Base-by-base conservation (phyloP, 208 protist species). In the Acanthamoeba royreba region DNA sequence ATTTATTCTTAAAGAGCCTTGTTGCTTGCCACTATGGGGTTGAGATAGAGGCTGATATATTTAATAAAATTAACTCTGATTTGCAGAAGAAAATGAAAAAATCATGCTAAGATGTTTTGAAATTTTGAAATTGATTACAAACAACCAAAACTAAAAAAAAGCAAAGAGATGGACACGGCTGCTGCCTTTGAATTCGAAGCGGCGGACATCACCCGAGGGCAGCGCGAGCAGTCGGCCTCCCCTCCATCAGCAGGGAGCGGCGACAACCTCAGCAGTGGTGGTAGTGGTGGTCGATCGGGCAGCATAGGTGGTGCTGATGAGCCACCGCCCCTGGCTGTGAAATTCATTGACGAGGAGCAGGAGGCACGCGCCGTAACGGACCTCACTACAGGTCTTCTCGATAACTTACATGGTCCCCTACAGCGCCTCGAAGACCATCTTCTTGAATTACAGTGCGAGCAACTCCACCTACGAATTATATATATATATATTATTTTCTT, bases 371-470 rank as follows among this genome's bases (percentile, higher is more conserved):
- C 81, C 45, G 38, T 88, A 19, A 46, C 49, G 81, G 81, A 88
- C 58, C 86, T 92, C 38, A 92, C 86, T 35, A 77, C 38, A 19
- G 86, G 86, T 22, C 45, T 92, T 22, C 53, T 92, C 13, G 52
- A 28, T 3, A 92, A 92, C 47, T 35, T 92, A 9, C 35, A 74
- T 25, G 86, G 45, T 22, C 86, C 86, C 19, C 28, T 92, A 55
- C 86, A 92, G 53, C 86, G 43, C 13, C 86, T 92, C 1, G 40
- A 63, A 5, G 86, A 92, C 25, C 40, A 92, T 2, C 61, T 92
- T 4, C 58, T 92, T n/a, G 86, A 92, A n/a, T 55, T 92, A 3
- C 31, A 92, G 86, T 92, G n/a, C 40, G 86, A n/a, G n/a, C n/a
- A n/a, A n/a, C n/a, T n/a, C n/a, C 28, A 43, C 43, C 42, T 63